Evolutionary conservation across 768 basidiomycete genomes (phyloP), one percentile per base, ranked within the genome.

Genomic region (Suillus sp.): DNA sequence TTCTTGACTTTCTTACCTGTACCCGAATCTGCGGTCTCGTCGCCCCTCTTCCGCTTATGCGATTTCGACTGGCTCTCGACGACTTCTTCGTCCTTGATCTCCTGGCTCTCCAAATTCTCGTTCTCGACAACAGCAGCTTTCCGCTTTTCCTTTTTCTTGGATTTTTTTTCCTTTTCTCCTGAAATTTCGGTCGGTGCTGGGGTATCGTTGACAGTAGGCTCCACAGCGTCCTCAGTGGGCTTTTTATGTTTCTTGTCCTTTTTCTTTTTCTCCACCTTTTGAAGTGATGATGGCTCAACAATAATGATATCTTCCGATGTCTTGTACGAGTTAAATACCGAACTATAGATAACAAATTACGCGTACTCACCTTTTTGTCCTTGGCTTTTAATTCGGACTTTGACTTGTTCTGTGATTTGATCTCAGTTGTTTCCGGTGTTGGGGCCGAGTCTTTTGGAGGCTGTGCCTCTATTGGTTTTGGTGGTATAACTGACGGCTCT

Each of bases 41-140:
- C 53, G 54, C 65, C 61, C 68, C 70, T 73, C 65, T 73, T 78
- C 58, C 77, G 77, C 65, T 79, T 81, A 64, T 75, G 79, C 43
- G 68, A 70, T 64, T 71, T 71, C 4, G 32, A 37, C 34, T 65
- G 67, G 37, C 54, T 62, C 42, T 66, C 53, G 9, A 35, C 56
- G 40, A 42, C 62, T 40, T 63, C 55, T 54, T 66, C 68, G 40
- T 65, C 50, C 2, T 45, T 14, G 53, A 27, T 38, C 53, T 20
- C 20, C 37, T 59, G 57, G 27, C 42, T 45, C 63, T 78, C 80
- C 8, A 69, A 45, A 13, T 34, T 50, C 16, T 57, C 38, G 55
- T 59, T 63, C 65, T 67, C 68, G 5, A 48, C 64, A 32, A 9
- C 58, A 43, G 42, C 64, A 25, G 60, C 51, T 30, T 69, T 67